Percentiles rank a stretch among this genome's conserved stretches.
Evolutionary conservation across 495 filamentous ascomycete species (phyloP).

Genomic region (Penicillium mononematosum): DNA sequence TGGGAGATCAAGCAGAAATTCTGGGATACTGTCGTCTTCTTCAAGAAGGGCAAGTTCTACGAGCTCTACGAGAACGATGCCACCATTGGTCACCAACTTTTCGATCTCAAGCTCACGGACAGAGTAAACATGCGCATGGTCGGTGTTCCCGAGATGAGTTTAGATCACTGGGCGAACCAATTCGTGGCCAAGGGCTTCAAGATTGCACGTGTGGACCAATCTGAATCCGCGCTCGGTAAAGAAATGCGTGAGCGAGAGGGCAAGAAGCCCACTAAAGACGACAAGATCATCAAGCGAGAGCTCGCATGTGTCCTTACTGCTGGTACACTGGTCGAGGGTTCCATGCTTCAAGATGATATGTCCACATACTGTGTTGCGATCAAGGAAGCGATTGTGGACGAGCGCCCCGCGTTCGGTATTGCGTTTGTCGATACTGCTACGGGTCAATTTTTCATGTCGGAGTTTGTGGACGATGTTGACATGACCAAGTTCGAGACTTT

Average conservation of each 20-base stretch:
- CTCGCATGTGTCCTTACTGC: slow-evolving; percentile 85
- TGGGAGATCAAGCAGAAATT: slow-evolving; percentile 99
- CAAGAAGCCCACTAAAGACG: slow-evolving; percentile 59
- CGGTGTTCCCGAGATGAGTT: slow-evolving; percentile 84
- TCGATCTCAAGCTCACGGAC: slow-evolving; percentile 97
- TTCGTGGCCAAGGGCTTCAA: slow-evolving; percentile 95
- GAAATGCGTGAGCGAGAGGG: slow-evolving; percentile 92
- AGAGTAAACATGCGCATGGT: slow-evolving; percentile 99
- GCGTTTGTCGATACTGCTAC: slow-evolving; percentile 96
- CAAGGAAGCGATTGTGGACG: slow-evolving; percentile 79
- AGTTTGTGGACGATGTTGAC: slow-evolving; percentile 89
- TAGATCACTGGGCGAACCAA: slow-evolving; percentile 91
- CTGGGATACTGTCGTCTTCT: slow-evolving; percentile 97
- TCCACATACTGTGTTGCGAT: slow-evolving; percentile 95
- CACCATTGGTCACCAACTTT: slow-evolving; percentile 93
- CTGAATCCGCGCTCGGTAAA: slow-evolving; percentile 91
- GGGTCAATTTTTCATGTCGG: slow-evolving; percentile 87
- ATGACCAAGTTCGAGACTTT: slow-evolving; percentile 98
- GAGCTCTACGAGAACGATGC: slow-evolving; percentile 98
- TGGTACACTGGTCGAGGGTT: slow-evolving; percentile 90
- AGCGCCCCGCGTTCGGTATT: slow-evolving; percentile 81
- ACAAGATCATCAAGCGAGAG: slow-evolving; percentile 92
- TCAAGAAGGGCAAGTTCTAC: slow-evolving; percentile 99
- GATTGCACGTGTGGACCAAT: slow-evolving; percentile 94
- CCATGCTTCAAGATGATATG: slow-evolving; percentile 98